Evolutionary conservation across 495 filamentous ascomycete species (phyloP), one percentile per base, ranked within the genome.

Genomic region (Neurospora sp.): DNA sequence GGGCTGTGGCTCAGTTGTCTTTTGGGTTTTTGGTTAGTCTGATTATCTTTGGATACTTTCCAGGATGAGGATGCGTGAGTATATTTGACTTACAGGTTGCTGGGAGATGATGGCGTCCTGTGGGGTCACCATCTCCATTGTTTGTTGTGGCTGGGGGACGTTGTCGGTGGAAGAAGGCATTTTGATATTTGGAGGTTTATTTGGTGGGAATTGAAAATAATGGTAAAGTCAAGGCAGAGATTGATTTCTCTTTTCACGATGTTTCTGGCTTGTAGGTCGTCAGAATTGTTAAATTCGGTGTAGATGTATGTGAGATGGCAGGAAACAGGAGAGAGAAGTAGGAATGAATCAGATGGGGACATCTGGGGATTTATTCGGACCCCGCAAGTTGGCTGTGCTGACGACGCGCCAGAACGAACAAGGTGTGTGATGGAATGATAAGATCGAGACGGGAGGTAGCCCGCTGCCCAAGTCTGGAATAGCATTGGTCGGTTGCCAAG

Each of bases 1-100:
- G n/a, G 78, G 78, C 69, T 78, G 78, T 44, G 78, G 77, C 73
- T 80, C 78, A 14, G 72, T 53, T 14, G 66, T 66, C 73, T n/a
- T 38, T 3, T 31, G 27, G 27, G 27, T 0, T 31, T 31, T 31
- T 31, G 27, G 27, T 42, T 53, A 42, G 38, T 11, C 31, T 16
- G 20, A 48, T 27, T 27, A 27, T 27, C 22, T 27, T 27, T 27
- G 22, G 22, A 27, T 27, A 27, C 22, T 27, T 27, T 27, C 22
- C 22, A 27, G 22, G 22, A 27, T 31, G 18, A 31, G 59, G 6
- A 10, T 39, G 9, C n/a, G 31, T 37, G 16, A 59, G 41, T 6
- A 5, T 20, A 7, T 44, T 9, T 39, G 22, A 14, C 77, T 71
- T 46, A 80, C 78, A 18, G 76, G 77, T 59, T 80, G 78, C 71